These are phyloP conservation scores for Lactarius hatsudake DNA, from an alignment of 768 basidiomycete genomes.

Conservation along the genomic window DNA sequence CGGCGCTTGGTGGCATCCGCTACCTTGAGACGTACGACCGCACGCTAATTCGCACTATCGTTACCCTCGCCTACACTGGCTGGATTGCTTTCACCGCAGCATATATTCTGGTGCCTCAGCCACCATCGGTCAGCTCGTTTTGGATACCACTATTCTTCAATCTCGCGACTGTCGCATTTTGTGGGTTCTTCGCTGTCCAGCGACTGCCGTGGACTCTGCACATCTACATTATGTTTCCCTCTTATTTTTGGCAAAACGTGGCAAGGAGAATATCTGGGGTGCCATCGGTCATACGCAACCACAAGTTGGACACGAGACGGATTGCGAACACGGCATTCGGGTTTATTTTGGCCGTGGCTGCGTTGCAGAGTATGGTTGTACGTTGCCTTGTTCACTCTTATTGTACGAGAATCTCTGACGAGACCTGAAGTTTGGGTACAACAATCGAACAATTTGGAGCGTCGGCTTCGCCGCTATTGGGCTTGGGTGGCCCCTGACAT, in stretches of 20 bases:
- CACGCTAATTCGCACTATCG: constrained; percentile 63
- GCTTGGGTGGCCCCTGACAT: constrained; percentile 56
- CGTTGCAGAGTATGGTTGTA: constrained; percentile 72
- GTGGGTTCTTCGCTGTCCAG: constrained; percentile 57
- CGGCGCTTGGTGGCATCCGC: constrained; percentile 58
- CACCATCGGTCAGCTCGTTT: constrained; percentile 1
- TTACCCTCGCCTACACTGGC: constrained; percentile 68
- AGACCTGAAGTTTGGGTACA: constrained; percentile 58
- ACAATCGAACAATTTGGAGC: constrained; percentile 69
- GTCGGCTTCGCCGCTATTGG: constrained; percentile 60
- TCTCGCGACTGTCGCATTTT: constrained; percentile 40
- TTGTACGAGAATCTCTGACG: not conserved
- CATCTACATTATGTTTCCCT: constrained; percentile 70
- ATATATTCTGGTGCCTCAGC: constrained; percentile 49
- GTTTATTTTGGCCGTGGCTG: constrained; percentile 38
- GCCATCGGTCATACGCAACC: not conserved
- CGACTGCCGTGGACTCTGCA: constrained; percentile 70
- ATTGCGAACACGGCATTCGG: constrained; percentile 30
- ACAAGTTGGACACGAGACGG: not conserved
- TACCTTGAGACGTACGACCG: constrained; percentile 82
- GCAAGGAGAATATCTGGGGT: constrained; percentile 11
- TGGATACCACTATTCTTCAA: constrained; percentile 26
- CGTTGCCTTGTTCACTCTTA: constrained; percentile 31
- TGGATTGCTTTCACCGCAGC: constrained; percentile 71
- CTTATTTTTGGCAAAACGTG: constrained; percentile 72